Percentiles rank a stretch among this genome's conserved stretches.
These are phyloP conservation scores for Trypanosoma vivax DNA, from an alignment of 208 protist genomes.

Conservation along the genomic window DNA sequence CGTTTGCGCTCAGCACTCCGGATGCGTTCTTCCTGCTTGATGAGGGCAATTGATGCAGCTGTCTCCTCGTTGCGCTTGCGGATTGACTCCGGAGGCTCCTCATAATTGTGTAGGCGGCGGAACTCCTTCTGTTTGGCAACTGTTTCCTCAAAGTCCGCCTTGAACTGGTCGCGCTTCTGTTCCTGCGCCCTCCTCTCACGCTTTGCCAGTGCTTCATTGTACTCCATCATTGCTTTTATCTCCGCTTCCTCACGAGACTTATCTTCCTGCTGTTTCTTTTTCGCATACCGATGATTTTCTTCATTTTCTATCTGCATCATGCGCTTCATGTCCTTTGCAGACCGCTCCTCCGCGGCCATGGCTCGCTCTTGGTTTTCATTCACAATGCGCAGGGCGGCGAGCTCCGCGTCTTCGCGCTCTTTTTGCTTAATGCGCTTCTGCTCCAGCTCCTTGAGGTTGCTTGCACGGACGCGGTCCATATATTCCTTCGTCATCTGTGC, in stretches of 20 bases:
- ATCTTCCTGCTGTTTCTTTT: conserved; percentile 22
- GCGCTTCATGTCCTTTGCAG: conserved; percentile 41
- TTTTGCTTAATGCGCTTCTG: conserved; percentile 29
- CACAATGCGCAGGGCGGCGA: conserved; percentile 30
- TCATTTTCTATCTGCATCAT: conserved; percentile 68
- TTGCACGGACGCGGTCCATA: conserved; percentile 50
- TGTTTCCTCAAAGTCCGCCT: conserved; percentile 52
- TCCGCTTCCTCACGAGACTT: conserved; percentile 40
- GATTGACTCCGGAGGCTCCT: conserved; percentile 60
- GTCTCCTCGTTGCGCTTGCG: conserved; percentile 64
- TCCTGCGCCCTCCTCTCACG: conserved; percentile 40
- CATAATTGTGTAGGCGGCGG: conserved; percentile 62
- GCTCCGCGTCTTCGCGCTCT: conserved; percentile 42
- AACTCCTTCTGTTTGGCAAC: conserved; percentile 76
- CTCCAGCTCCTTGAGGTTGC: conserved; percentile 54
- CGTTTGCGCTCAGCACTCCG: conserved; percentile 33
- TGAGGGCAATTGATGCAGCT: conserved; percentile 38
- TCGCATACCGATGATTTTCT: conserved; percentile 37
- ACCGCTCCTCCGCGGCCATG: conserved; percentile 49
- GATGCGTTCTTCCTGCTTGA: conserved; percentile 53
- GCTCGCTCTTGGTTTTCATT: conserved; percentile 48
- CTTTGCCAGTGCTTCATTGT: conserved; percentile 47
- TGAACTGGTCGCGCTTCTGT: conserved; percentile 55
- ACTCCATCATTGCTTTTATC: conserved; percentile 42
- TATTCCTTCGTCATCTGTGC: conserved; percentile 48